Base-by-base conservation (phyloP, 176 grass and related monocot species). In the Oryza meridionalis region DNA sequence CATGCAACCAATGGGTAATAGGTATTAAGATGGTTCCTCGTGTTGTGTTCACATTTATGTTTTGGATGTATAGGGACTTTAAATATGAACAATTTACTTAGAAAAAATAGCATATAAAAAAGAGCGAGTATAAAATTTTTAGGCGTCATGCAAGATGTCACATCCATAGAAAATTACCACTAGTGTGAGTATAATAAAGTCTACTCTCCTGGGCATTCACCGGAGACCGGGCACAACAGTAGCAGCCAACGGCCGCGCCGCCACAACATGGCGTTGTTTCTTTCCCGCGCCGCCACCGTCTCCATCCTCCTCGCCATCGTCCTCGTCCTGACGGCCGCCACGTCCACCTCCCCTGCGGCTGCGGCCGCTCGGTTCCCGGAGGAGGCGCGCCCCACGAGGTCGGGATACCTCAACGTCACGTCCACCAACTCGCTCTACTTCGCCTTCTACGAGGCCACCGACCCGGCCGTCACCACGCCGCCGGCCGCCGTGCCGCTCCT, bases 381-480 rank as follows among this genome's bases (percentile, higher is more conserved):
- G 17, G 59, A 63, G 76, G 92, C 86, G 49, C 59, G 27, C 64
- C 92, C 92, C 26, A 90, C 85, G 29, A 95, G 70, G 44, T 95
- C 80, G 12, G 90, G 93, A 16, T 92, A 93, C 77, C 73, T 96
- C 47, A 74, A 73, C 50, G 6, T 77, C 83, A 66, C 67, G 38
- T 11, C 77, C 70, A 69, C 46, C 58, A 62, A 62, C 78, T 77
- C 74, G 33, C 65, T 88, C 82, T 84, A 86, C 87, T 65, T 88
- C 83, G 90, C 86, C 80, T 92, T 90, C 90, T 96, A 91, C 82
- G 84, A 93, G 69, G 93, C 90, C 72, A 86, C 82, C 63, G 27
- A 89, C 33, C 90, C 93, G 11, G 38, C 91, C 59, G 82, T 81
- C 75, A 67, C 80, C 11, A 71, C 76, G 25, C 65, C 50, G 11